Conservation (phyloP, 495 filamentous ascomycete genomes). For the Aspergillus campestris region DNA sequence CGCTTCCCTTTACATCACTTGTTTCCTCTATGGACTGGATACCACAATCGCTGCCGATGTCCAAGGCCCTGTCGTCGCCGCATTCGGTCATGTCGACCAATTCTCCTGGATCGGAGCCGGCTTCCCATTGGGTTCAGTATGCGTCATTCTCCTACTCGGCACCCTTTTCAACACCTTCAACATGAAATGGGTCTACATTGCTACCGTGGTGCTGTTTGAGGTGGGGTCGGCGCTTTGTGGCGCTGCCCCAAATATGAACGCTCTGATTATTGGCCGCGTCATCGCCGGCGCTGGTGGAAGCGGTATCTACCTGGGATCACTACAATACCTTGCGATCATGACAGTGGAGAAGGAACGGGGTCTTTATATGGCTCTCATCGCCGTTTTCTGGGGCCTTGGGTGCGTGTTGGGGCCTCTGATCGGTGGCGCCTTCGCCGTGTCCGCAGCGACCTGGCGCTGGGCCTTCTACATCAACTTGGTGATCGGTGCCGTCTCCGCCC, state of each 20-base stretch:
- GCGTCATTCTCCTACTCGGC: too few relatives aligned
- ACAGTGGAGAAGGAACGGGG: conserved; percentile 36
- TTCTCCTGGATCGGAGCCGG: too few relatives aligned
- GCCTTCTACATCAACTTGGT: conserved; percentile 42
- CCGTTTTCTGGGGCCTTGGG: conserved; percentile 36
- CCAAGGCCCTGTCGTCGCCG: too few relatives aligned
- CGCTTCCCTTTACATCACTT: too few relatives aligned
- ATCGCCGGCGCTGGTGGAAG: conserved; percentile 30
- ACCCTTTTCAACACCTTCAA: too few relatives aligned
- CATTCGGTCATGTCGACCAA: too few relatives aligned
- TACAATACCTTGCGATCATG: conserved; percentile 33
- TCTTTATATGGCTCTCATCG: conserved; percentile 33
- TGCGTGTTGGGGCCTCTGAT: conserved; percentile 30
- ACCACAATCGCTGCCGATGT: too few relatives aligned
- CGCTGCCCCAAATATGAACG: conserved; percentile 37
- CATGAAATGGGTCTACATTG: conserved; percentile 41
- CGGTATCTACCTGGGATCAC: conserved; percentile 43
- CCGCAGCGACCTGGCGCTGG: conserved; percentile 33
- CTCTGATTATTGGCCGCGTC: conserved; percentile 39
- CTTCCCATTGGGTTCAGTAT: too few relatives aligned
- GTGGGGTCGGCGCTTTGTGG: conserved; percentile 41
- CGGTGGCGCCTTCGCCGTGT: conserved; percentile 27
- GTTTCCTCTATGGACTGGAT: too few relatives aligned
- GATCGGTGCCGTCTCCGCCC: conserved; percentile 40
- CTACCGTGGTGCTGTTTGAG: conserved; percentile 35